These are phyloP conservation scores for Xylariales sp. DNA, from an alignment of 2,329 filamentous ascomycete genomes.

Conservation along the genomic window DNA sequence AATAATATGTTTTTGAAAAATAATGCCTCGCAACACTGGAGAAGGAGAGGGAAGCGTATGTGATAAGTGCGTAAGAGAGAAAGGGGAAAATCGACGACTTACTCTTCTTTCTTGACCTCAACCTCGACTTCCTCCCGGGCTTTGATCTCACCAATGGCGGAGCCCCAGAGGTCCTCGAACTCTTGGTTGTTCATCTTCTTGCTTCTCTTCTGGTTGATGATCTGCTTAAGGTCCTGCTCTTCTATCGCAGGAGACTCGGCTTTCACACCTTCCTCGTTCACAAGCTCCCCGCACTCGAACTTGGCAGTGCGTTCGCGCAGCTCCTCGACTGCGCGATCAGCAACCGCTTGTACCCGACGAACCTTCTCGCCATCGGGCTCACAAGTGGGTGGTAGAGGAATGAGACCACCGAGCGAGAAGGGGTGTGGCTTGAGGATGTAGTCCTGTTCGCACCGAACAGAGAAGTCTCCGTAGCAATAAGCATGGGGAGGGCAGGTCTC, in stretches of 20 bases:
- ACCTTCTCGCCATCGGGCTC: conserved; percentile 93
- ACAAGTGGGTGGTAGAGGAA: conserved; percentile 86
- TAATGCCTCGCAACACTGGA: conserved; percentile 15
- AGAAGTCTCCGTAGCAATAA: conserved; percentile 75
- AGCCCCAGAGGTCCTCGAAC: conserved; percentile 83
- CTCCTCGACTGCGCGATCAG: conserved; percentile 81
- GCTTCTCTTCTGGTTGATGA: conserved; percentile 69
- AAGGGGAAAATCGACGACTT: conserved; percentile 10
- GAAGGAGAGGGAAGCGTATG: neutral
- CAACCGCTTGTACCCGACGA: conserved; percentile 78
- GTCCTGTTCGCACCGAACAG: conserved; percentile 76
- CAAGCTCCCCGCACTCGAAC: conserved; percentile 79
- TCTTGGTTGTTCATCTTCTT: conserved; percentile 82
- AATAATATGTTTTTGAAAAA: conserved; percentile 32
- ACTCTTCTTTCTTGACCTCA: conserved; percentile 44
- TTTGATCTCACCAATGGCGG: conserved; percentile 68
- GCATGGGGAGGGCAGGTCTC: conserved; percentile 89
- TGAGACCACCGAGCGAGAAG: conserved; percentile 70
- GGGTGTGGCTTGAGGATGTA: conserved; percentile 85
- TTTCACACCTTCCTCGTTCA: conserved; percentile 55
- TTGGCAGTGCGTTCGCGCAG: conserved; percentile 80
- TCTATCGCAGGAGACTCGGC: conserved; percentile 54
- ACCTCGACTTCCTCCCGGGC: conserved; percentile 56
- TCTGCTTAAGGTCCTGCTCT: conserved; percentile 72
- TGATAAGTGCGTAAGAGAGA: neutral